Evolutionary conservation across 129 eudicot species (phyloP).

Genomic region (Lactuca saligna): DNA sequence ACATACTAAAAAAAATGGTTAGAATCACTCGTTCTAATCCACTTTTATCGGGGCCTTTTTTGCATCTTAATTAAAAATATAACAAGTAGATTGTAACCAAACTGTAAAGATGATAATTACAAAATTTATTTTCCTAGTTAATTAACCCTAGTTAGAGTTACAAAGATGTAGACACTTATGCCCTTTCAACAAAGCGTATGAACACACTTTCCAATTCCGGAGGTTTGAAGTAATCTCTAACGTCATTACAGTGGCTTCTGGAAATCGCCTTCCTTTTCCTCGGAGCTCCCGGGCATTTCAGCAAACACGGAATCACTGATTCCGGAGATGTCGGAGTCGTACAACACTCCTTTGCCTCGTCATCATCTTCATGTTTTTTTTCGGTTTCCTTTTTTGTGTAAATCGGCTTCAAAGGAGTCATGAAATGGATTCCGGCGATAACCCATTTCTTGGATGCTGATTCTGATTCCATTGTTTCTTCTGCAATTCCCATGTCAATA

Average conservation of each 20-base stretch:
- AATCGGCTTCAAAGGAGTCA: conserved; percentile 52
- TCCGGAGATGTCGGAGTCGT: conserved; percentile 73
- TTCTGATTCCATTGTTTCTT: conserved; percentile 32
- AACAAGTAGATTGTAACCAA: conserved; percentile 5
- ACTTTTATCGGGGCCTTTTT: background rate
- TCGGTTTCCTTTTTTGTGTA: conserved; percentile 30
- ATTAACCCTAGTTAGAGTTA: conserved; percentile 14
- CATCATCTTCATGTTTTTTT: conserved; percentile 8
- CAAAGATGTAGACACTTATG: conserved; percentile 13
- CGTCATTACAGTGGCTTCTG: conserved; percentile 30
- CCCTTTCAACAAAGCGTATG: conserved; percentile 41
- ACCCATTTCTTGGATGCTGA: conserved; percentile 49
- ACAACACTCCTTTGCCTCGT: conserved; percentile 20
- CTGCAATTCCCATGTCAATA: conserved; percentile 35
- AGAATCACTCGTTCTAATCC: background rate
- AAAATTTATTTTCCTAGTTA: conserved; percentile 6
- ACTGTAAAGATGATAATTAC: conserved; percentile 9
- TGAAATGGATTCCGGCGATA: conserved; percentile 43
- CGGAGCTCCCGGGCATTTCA: conserved; percentile 75
- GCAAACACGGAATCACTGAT: conserved; percentile 49
- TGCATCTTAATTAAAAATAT: background rate
- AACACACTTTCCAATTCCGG: conserved; percentile 78
- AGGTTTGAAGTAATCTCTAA: conserved; percentile 58
- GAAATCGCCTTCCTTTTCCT: conserved; percentile 53
- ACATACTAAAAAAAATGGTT: background rate